Conservation (phyloP, 768 basidiomycete species). For the Crucibulum laeve region DNA sequence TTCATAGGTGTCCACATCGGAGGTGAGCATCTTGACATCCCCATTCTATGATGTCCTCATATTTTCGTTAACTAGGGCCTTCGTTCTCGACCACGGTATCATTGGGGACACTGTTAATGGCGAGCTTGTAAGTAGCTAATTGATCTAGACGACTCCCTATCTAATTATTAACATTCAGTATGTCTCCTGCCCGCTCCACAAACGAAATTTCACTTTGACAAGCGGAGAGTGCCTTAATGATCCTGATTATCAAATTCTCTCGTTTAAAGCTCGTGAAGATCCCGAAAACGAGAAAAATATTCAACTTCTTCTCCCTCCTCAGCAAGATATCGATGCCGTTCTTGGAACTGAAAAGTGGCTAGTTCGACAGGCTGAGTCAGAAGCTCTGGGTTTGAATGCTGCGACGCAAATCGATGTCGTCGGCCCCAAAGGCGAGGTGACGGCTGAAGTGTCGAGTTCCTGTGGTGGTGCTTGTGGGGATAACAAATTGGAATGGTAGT, state of each 20-base stretch:
- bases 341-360: conserved; percentile 66
- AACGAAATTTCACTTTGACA: conserved; percentile 56
- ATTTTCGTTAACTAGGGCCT: conserved; percentile 33
- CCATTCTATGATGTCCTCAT: not conserved
- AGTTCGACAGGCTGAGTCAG: conserved; percentile 46
- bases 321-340: conserved; percentile 51
- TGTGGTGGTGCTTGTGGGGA: conserved; percentile 8
- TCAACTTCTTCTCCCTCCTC: conserved; percentile 51
- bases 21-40: not conserved
- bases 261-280: conserved; percentile 54
- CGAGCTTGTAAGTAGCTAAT: conserved; percentile 31
- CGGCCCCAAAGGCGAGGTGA: conserved; percentile 6
- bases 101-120: conserved; percentile 60
- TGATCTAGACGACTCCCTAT: conserved; percentile 13
- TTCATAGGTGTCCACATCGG: conserved; percentile 32
- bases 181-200: conserved; percentile 56
- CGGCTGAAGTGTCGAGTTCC: not conserved
- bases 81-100: conserved; percentile 68
- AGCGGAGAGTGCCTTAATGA: conserved; percentile 60
- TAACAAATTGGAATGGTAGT: conserved; percentile 15
- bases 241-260: conserved; percentile 50
- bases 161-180: conserved; percentile 16
- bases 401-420: conserved; percentile 27
- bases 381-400: conserved; percentile 24
- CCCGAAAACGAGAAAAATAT: conserved; percentile 23